A percentile compares a stretch with the other conserved stretches of the same genome.
Evolutionary conservation across 768 basidiomycete genomes (phyloP).

Genomic region (Plicaturopsis crispa): DNA sequence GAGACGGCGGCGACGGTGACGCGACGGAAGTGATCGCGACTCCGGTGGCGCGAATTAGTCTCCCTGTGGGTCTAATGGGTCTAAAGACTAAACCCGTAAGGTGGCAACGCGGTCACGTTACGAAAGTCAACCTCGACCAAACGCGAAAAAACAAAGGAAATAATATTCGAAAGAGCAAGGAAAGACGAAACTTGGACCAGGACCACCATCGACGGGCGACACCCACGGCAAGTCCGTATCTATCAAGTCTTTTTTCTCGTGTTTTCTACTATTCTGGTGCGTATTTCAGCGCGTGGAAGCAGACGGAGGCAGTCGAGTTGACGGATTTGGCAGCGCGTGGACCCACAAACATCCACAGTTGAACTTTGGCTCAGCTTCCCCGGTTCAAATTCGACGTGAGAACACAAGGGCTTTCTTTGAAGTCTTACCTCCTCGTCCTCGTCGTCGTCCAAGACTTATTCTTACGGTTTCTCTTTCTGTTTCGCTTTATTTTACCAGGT

Average conservation of each 20-base stretch:
- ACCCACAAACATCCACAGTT: slow-evolving; percentile 48
- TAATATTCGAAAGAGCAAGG: slow-evolving; percentile 35
- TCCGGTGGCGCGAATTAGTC: too few species aligned
- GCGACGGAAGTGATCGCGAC: too few species aligned
- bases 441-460: slow-evolving; percentile 3
- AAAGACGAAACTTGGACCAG: slow-evolving; percentile 6
- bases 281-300: slow-evolving; percentile 1
- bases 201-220: background rate
- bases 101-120: slow-evolving; percentile 25
- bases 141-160: too few species aligned
- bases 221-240: background rate
- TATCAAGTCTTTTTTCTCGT: slow-evolving; percentile 4
- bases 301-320: slow-evolving; percentile 3
- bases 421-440: slow-evolving; percentile 6
- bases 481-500: slow-evolving; percentile 34
- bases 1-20: too few species aligned
- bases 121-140: slow-evolving; percentile 47
- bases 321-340: too few species aligned
- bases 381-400: slow-evolving; percentile 27
- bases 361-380: slow-evolving; percentile 29
- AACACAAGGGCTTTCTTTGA: slow-evolving; percentile 9
- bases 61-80: too few species aligned
- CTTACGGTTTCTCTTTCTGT: slow-evolving; percentile 8
- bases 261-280: background rate
- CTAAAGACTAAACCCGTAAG: too few species aligned